Base-by-base conservation (phyloP, 805 yeast species). In the Candida maltosa region DNA sequence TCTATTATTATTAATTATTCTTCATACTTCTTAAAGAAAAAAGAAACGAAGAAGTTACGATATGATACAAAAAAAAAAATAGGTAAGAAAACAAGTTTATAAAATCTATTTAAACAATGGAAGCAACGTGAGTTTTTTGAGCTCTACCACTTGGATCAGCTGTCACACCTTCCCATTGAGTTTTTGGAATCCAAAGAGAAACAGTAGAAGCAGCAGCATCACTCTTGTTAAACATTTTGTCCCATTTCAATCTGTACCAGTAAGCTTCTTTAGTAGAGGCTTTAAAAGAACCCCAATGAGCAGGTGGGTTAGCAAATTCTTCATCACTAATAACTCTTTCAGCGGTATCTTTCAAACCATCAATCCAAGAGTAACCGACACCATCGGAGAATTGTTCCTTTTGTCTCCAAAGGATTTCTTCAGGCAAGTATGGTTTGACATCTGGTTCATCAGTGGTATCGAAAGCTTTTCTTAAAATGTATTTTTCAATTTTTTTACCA, bases 101-200 rank as follows among this genome's bases (percentile, higher is more conserved):
- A n/a, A n/a, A n/a, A n/a, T n/a, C n/a, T n/a, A n/a, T n/a, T n/a
- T n/a, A n/a, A n/a, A n/a, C n/a, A n/a, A n/a, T n/a, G n/a, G n/a
- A n/a, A n/a, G n/a, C n/a, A n/a, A n/a, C 89, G 64, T 93, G 98
- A 51, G 84, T 79, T 70, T 85, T 78, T 49, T 95, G 97, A 59
- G 73, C 91, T 72, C 99, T 86, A 48, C 99, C 99, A 38, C 96
- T 85, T 36, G 99, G 99, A 67, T 93, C 99, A 54, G 83, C 96
- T 56, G 89, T 88, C 70, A 98, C 93, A 49, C 99, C 99, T n/a
- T n/a, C n/a, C 99, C 99, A 93, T 65, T 93, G 98, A 45, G 97
- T 97, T 76, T 93, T 93, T 61, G 99, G 99, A 66, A 93, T 69
- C 99, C 99, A 93, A 76, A 98, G 84, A 97, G 87, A 88, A 41